phyloP scores from a whole-genome alignment of 495 filamentous ascomycete species.

The Oleoguttula mirabilis region DNA sequence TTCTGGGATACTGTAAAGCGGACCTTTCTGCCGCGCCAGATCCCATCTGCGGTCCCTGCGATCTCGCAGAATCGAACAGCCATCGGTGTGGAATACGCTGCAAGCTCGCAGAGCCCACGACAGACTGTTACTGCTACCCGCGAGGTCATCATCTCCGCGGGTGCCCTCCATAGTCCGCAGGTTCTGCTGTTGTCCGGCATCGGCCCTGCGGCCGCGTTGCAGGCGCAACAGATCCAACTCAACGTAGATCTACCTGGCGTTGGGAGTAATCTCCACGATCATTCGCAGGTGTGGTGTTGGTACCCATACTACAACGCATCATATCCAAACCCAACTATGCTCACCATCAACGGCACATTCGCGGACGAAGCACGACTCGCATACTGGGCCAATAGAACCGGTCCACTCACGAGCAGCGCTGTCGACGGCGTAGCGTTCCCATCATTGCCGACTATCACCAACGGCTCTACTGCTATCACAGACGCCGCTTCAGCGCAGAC shows the following conservation, averaged over 20 bases:
- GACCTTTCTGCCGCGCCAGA: conserved; percentile 1
- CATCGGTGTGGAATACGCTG: conserved; percentile 16
- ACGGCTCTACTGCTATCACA: conserved; percentile 20
- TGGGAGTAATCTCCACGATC: conserved; percentile 24
- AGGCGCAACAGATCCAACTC: conserved; percentile 5
- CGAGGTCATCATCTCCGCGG: conserved; percentile 29
- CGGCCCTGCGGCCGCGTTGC: conserved; percentile 17
- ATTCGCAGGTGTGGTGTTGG: conserved; percentile 16
- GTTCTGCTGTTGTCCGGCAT: conserved; percentile 26
- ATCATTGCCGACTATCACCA: conserved; percentile 24
- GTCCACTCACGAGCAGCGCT: conserved; percentile 33
- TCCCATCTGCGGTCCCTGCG: not conserved
- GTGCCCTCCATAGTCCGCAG: conserved; percentile 29
- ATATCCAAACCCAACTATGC: conserved; percentile 9
- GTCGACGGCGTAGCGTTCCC: conserved; percentile 34
- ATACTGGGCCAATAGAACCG: conserved; percentile 21
- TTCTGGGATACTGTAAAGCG: conserved; percentile 2
- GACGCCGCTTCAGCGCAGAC: conserved; percentile 20
- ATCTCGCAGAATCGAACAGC: conserved; percentile 2
- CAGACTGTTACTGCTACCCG: conserved; percentile 25
- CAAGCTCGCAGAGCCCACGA: conserved; percentile 5
- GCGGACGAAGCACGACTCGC: conserved; percentile 10
- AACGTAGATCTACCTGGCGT: conserved; percentile 21
- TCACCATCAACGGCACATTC: conserved; percentile 15
- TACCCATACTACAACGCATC: conserved; percentile 16